Evolutionary conservation across 192 early-diverging fungal species (phyloP), one percentile per base, ranked within the genome.

Genomic region (Gorgonomyces haynaldii): DNA sequence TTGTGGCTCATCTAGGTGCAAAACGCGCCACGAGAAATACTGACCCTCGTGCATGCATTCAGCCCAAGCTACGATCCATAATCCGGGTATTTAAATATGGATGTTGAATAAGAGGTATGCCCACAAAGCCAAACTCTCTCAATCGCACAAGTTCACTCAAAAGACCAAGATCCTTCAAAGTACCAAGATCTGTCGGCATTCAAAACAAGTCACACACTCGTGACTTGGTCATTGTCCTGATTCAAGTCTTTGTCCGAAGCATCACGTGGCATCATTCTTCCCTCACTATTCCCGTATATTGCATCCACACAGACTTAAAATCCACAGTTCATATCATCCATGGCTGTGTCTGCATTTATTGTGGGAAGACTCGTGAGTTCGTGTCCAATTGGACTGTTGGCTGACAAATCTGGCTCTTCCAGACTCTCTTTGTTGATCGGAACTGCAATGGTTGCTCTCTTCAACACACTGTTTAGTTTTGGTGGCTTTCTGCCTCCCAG

Each of bases 231-330:
- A 41, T 41, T 22, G 39, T 41, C 6, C n/a, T 41, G 19, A 41
- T 41, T 15, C 39, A 41, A 41, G 39, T 41, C 8, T 41, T 41
- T 41, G 39, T 19, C 39, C 4, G 39, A 41, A 41, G 39, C 39
- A 41, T 15, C 39, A 41, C 21, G 39, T 23, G 39, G 39, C 2
- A 41, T 41, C 4, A 41, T 41, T 15, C 24, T 41, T 9, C 39
- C 39, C 16, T 23, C 39, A 22, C 39, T 41, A 9, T 41, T 23
- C 2, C 39, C 39, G 21, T 41, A 41, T 41, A 41, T 41, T 41
- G 21, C 21, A 22, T 41, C 39, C 21, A 41, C 39, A 21, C 21
- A 23, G 25, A 22, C 15, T 23, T 23, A 21, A 3, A 22, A 19
- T 23, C 1, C 39, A 22, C 21, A 41, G 2, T 22, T 41, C 21